Evolutionary conservation across 192 early-diverging fungal species (phyloP).

Genomic region (Umbelopsis sp.): DNA sequence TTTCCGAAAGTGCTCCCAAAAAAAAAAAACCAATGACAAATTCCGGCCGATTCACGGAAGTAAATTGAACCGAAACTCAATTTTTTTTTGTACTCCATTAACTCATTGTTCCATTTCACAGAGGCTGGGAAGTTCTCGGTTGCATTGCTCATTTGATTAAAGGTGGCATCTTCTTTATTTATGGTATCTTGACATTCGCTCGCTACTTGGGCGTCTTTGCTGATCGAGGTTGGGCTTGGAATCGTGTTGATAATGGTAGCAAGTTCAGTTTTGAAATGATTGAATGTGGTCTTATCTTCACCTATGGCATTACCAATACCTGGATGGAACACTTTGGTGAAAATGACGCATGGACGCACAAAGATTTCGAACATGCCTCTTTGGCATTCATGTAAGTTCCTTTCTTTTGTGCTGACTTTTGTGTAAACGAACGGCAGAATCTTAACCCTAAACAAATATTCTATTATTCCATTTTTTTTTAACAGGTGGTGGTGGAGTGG

Average conservation of each 20-base stretch:
- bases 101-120: background rate
- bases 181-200: constrained; percentile 37
- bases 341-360: constrained; percentile 33
- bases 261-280: constrained; percentile 41
- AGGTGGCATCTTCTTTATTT: constrained; percentile 41
- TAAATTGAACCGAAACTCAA: background rate
- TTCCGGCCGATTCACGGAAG: background rate
- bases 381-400: constrained; percentile 35
- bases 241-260: constrained; percentile 25
- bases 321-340: constrained; percentile 45
- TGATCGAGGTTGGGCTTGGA: constrained; percentile 42
- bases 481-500: constrained; percentile 40
- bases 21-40: background rate
- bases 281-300: constrained; percentile 33
- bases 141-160: constrained; percentile 42
- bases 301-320: constrained; percentile 41
- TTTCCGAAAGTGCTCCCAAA: background rate
- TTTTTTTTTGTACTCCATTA: no score
- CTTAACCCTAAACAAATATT: background rate
- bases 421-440: no score
- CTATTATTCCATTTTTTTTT: background rate
- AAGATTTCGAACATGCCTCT: constrained; percentile 42
- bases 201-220: constrained; percentile 42
- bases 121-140: constrained; percentile 35
- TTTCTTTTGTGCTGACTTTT: no score